Evolutionary conservation across 192 early-diverging fungal genomes (phyloP), one percentile per base, ranked within the genome.

Genomic region (Entomortierella chlamydospora): DNA sequence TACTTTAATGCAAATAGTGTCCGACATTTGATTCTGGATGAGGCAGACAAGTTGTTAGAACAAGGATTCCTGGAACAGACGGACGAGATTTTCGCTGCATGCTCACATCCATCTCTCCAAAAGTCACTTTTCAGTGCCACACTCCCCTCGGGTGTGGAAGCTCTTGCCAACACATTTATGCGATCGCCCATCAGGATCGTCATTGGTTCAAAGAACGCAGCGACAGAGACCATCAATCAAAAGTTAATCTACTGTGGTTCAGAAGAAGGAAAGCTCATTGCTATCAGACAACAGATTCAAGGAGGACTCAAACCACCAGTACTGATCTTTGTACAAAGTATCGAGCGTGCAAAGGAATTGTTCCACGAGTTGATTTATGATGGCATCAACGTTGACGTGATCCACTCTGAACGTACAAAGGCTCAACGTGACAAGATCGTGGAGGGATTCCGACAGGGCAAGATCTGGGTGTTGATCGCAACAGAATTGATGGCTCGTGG

Each of bases 331-430:
- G 96, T 98, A 11, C 97, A 99, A 81, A 96, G 95, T 22, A 98
- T 98, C 63, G 96, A 98, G 25, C 92, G 98, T 57, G 96, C 98
- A 60, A 95, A 96, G 70, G 96, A 99, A 68, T 85, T 99, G 22
- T 98, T 97, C 85, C 90, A 95, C 68, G 97, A 99, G 74, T 88
- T 99, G 50, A 91, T 98, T 18, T 98, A 94, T 81, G 96, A 99
- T 73, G 95, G 96, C 28, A 97, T 98, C 83, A 96, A 97, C 78
- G 97, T 98, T 13, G 98, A 98, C 57, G 96, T 97, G n/a, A 98
- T 98, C 28, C 97, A 98, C 71, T 93, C 95, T 13, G 96, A 98
- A 70, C 90, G 96, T 57, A 97, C 96, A 41, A 93, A 97, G 79
- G 87, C 90, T 30, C 97, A 93, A 87, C 89, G 98, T 78, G 97